Evolutionary conservation across 139 green algal genomes (phyloP), one percentile per base, ranked within the genome.

Genomic region (Mesotaenium endlicherianum): DNA sequence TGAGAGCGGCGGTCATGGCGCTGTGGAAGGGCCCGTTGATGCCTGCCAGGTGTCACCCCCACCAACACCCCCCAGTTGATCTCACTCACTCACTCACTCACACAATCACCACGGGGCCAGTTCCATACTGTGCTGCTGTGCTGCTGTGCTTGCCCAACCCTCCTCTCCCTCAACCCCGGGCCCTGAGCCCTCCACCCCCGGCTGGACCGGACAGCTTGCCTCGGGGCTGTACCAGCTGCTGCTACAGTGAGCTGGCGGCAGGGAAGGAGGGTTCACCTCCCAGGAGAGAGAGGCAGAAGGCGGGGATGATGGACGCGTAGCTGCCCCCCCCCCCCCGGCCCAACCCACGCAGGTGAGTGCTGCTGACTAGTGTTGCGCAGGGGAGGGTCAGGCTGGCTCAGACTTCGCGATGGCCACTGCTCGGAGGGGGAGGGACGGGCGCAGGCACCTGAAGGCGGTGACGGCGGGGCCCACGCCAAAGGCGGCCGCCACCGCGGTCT

Each of bases 1-100:
- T 83, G 17, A 90, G 40, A 3, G 40, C 55, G 31, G 83, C n/a
- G n/a, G 59, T 53, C 8, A 90, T 81, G 47, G 85, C 83, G 39
- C 49, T 83, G 83, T 90, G 85, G 42, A 90, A 87, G 17, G 85
- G 85, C 38, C 85, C 85, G 53, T 90, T 90, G 45, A 90, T 80
- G 5, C 83, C 81, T 86, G 50, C 3, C 26, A 83, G 31, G 36
- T n/a, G n/a, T n/a, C n/a, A n/a, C n/a, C n/a, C n/a, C n/a, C n/a
- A n/a, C n/a, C n/a, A n/a, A n/a, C n/a, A n/a, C n/a, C n/a, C n/a
- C n/a, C n/a, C n/a, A n/a, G n/a, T n/a, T n/a, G n/a, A n/a, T n/a
- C n/a, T n/a, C n/a, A n/a, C n/a, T n/a, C n/a, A n/a, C n/a, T n/a
- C n/a, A n/a, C n/a, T n/a, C n/a, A n/a, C n/a, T n/a, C n/a, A n/a